phyloP scores from a whole-genome alignment of 2,329 filamentous ascomycete genomes.

The Ceratocystis ficicola region DNA sequence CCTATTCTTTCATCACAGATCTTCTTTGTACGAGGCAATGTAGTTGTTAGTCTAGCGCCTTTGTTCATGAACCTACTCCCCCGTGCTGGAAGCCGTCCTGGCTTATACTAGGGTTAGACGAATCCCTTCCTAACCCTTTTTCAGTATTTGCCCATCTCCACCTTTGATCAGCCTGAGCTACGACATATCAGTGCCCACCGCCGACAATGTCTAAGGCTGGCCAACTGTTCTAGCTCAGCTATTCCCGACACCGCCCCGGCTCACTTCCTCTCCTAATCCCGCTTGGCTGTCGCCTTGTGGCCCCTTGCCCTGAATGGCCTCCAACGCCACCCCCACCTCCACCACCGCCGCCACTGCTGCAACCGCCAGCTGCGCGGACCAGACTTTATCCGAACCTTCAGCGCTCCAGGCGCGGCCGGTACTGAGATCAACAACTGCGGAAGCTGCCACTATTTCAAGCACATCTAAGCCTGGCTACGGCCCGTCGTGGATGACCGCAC shows the following conservation, averaged over 20 bases:
- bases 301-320: background rate
- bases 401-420: background rate
- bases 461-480: background rate
- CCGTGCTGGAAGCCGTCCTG: background rate
- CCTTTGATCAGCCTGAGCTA: no score
- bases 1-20: background rate
- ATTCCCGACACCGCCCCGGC: background rate
- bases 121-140: background rate
- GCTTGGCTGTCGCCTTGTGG: background rate
- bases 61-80: background rate
- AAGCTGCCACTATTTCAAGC: background rate
- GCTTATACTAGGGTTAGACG: background rate
- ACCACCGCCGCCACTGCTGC: background rate
- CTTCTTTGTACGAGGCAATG: background rate
- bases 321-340: background rate
- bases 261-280: background rate
- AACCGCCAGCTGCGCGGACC: no score
- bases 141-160: background rate
- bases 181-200: no score
- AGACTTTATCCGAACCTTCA: background rate
- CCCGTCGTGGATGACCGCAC: slow-evolving; percentile 44
- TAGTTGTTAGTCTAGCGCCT: background rate
- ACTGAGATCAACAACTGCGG: background rate
- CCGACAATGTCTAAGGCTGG: no score
- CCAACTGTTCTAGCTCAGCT: background rate